Evolutionary conservation across 2,329 filamentous ascomycete species (phyloP).

Genomic region (Bisporella sp.): DNA sequence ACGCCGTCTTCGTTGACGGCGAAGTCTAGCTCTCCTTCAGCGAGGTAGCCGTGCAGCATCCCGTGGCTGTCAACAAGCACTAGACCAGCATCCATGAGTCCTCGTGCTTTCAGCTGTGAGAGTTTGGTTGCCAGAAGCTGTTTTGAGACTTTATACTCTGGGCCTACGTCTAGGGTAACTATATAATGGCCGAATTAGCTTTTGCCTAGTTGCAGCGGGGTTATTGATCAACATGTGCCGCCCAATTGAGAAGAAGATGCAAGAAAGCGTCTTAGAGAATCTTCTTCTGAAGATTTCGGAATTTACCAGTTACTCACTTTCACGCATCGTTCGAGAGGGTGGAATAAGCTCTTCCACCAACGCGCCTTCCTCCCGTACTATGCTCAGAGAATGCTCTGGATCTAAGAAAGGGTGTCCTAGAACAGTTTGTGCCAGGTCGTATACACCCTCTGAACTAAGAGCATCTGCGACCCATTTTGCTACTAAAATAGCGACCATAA

Average conservation of each 20-base stretch:
- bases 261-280: too few species aligned
- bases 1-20: conserved; percentile 29
- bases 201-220: too few species aligned
- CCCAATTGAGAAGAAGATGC: too few species aligned
- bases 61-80: conserved; percentile 42
- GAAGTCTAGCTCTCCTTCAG: conserved; percentile 46
- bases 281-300: too few species aligned
- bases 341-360: conserved; percentile 43
- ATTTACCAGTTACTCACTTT: conserved; percentile 25
- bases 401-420: conserved; percentile 53
- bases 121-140: conserved; percentile 38
- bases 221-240: too few species aligned
- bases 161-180: conserved; percentile 40
- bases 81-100: conserved; percentile 50
- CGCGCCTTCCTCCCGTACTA: conserved; percentile 32
- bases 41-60: conserved; percentile 47
- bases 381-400: conserved; percentile 37
- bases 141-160: conserved; percentile 35
- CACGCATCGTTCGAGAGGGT: conserved; percentile 45
- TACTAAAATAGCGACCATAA: conserved; percentile 52
- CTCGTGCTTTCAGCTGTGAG: conserved; percentile 37
- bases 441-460: conserved; percentile 45
- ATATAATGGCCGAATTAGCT: too few species aligned
- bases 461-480: conserved; percentile 53
- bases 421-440: conserved; percentile 52